Evolutionary conservation across 768 basidiomycete species (phyloP).

Genomic region (Tulasnella sp.): DNA sequence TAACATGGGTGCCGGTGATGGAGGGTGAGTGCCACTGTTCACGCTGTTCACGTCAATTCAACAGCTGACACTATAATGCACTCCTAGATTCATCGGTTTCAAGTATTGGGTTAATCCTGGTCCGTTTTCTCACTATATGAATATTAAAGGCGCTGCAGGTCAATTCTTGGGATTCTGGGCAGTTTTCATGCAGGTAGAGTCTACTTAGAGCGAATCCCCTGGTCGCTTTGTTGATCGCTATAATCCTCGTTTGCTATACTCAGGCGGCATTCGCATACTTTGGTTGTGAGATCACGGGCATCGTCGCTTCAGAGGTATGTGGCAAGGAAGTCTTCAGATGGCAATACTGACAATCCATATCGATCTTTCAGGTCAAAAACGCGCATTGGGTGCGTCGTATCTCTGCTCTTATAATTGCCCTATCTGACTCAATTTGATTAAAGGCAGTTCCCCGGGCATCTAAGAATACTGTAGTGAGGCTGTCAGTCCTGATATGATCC

Average conservation of each 20-base stretch:
- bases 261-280: neutral
- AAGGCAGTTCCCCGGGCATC: too few relatives aligned
- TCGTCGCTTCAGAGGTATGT: slow-evolving; percentile 12
- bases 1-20: neutral
- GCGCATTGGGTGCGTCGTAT: too few relatives aligned
- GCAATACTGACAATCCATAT: too few relatives aligned
- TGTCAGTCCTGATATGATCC: too few relatives aligned
- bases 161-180: neutral
- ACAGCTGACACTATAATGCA: neutral
- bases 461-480: too few relatives aligned
- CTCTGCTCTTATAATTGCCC: too few relatives aligned
- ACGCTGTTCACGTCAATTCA: neutral
- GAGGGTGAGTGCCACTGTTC: neutral
- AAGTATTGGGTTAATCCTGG: neutral
- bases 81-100: neutral
- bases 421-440: too few relatives aligned
- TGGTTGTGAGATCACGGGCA: slow-evolving; percentile 2
- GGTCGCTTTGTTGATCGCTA: neutral
- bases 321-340: too few relatives aligned
- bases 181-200: neutral
- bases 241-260: neutral
- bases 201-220: neutral
- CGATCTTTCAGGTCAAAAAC: too few relatives aligned
- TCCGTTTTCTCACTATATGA: neutral
- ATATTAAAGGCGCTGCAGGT: neutral